A percentile compares a stretch with the other conserved stretches of the same genome.
phyloP scores from a whole-genome alignment of 495 filamentous ascomycete genomes.

The Venustampulla echinocandica region DNA sequence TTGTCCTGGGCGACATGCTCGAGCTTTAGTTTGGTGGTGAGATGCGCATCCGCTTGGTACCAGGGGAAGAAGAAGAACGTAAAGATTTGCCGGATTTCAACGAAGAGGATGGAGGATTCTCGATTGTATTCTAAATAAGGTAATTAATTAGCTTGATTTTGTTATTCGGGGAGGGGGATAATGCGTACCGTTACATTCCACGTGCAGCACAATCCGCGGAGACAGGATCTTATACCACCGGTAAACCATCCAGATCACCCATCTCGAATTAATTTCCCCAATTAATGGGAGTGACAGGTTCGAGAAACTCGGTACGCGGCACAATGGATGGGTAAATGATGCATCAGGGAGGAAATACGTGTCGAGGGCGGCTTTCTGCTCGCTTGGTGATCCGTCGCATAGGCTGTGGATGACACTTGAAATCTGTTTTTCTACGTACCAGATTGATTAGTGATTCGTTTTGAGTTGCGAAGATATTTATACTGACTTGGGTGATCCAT shows the following conservation, averaged over 20 bases:
- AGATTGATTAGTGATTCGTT: neutral
- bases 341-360: conserved; percentile 61
- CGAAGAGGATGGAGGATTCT: conserved; percentile 54
- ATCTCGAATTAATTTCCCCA: conserved; percentile 46
- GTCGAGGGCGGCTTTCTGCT: conserved; percentile 55
- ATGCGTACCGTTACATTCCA: conserved; percentile 58
- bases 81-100: conserved; percentile 63
- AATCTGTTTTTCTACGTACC: conserved; percentile 37
- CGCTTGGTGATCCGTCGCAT: conserved; percentile 51
- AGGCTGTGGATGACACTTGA: conserved; percentile 54
- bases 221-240: conserved; percentile 83
- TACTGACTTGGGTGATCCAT: conserved; percentile 27
- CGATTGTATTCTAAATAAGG: conserved; percentile 62
- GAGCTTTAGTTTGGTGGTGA: conserved; percentile 67
- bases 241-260: conserved; percentile 58
- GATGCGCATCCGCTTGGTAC: conserved; percentile 53
- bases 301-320: conserved; percentile 54
- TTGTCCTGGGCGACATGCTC: conserved; percentile 23
- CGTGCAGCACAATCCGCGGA: conserved; percentile 58
- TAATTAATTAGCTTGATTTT: conserved; percentile 4
- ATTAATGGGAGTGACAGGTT: conserved; percentile 32
- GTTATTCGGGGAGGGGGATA: neutral
- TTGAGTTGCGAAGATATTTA: neutral
- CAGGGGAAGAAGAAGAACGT: conserved; percentile 69
- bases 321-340: conserved; percentile 74